These are phyloP conservation scores for Ilyonectria mors-panacis DNA, from an alignment of 2,329 filamentous ascomycete genomes.

Conservation along the genomic window DNA sequence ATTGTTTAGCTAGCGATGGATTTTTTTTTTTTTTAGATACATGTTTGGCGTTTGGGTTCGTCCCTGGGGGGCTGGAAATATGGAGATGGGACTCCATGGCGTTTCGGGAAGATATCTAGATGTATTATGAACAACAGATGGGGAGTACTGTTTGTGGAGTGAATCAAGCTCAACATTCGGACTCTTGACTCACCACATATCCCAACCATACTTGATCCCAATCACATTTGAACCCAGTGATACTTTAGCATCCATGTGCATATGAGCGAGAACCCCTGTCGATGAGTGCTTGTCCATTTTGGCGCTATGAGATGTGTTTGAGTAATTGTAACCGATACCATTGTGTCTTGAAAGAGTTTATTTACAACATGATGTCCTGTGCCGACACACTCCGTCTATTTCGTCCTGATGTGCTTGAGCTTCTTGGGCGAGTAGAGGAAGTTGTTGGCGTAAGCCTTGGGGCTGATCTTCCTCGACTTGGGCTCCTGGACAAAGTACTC, in stretches of 20 bases:
- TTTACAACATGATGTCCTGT: slow-evolving; percentile 45
- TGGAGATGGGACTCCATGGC: slow-evolving; percentile 33
- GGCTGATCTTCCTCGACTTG: slow-evolving; percentile 85
- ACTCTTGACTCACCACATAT: neutral
- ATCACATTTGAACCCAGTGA: too few relatives aligned
- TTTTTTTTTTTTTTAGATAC: slow-evolving; percentile 26
- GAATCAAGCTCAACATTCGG: neutral
- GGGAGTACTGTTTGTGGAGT: neutral
- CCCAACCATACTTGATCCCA: neutral
- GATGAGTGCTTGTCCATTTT: neutral
- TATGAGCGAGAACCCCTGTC: neutral
- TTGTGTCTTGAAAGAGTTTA: slow-evolving; percentile 45
- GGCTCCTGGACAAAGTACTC: slow-evolving; percentile 99
- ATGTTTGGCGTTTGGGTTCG: slow-evolving; percentile 42
- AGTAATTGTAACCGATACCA: slow-evolving; percentile 26
- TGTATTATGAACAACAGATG: neutral
- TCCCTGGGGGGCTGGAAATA: slow-evolving; percentile 32
- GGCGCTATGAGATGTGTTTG: neutral
- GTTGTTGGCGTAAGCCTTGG: slow-evolving; percentile 97
- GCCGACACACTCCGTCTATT: slow-evolving; percentile 65
- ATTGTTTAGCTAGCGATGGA: slow-evolving; percentile 36
- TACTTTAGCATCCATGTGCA: neutral
- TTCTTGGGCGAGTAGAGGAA: slow-evolving; percentile 89
- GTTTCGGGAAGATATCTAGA: slow-evolving; percentile 23
- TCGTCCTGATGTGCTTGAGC: slow-evolving; percentile 88